Evolutionary conservation across 805 yeast species (phyloP).

Genomic region (Clavispora santaluciae): DNA sequence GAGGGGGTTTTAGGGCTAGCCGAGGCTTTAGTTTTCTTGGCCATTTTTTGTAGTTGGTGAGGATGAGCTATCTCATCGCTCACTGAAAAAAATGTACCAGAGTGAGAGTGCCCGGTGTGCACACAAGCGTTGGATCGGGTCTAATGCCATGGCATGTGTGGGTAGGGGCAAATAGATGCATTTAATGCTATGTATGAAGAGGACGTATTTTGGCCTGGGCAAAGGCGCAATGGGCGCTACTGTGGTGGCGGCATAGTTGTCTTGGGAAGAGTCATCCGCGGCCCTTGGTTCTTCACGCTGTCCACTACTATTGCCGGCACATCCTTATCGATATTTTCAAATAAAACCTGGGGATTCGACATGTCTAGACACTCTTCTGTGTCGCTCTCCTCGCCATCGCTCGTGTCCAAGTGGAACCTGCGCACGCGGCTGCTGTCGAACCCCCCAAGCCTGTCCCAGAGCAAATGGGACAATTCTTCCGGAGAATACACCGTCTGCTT

Average conservation of each 20-base stretch:
- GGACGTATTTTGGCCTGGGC: too few species aligned
- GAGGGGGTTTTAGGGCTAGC: constrained; percentile 16
- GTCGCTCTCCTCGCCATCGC: constrained; percentile 7
- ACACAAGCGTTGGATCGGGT: not conserved
- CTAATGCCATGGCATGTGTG: too few species aligned
- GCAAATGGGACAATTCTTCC: constrained; percentile 35
- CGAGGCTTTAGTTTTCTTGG: constrained; percentile 15
- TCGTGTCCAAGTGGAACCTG: constrained; percentile 19
- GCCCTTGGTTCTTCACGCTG: constrained; percentile 18
- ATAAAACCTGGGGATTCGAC: constrained; percentile 31
- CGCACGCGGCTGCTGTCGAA: constrained; percentile 32
- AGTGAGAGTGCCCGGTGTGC: not conserved
- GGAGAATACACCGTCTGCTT: constrained; percentile 32
- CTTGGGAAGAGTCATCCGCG: constrained; percentile 21
- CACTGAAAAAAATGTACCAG: constrained; percentile 8
- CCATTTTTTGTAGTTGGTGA: constrained; percentile 8
- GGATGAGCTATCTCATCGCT: constrained; percentile 12
- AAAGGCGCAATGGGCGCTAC: too few species aligned
- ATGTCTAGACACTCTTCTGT: constrained; percentile 17
- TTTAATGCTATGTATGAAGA: too few species aligned
- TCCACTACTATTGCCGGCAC: constrained; percentile 41
- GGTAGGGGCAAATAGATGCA: too few species aligned
- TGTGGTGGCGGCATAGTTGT: constrained; percentile 33
- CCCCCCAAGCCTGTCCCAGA: constrained; percentile 43
- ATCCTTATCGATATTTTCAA: constrained; percentile 32